These are phyloP conservation scores for Osmanthus fragrans DNA, from an alignment of 257 asterid species.

Conservation along the genomic window DNA sequence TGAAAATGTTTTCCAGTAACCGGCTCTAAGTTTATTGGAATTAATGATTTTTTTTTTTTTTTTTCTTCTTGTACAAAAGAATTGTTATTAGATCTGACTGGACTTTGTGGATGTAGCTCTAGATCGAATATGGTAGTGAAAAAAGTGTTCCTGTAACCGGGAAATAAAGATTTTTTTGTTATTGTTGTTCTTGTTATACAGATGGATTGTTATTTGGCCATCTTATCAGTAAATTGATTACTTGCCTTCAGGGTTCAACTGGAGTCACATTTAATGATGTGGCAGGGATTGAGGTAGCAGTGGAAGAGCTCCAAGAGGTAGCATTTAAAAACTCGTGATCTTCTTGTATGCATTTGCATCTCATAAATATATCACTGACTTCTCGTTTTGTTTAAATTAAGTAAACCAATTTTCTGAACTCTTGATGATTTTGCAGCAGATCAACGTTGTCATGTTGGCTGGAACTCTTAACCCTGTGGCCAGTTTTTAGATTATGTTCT, in stretches of 20 bases:
- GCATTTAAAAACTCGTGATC: not conserved
- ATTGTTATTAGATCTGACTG: no score
- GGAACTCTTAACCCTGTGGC: not conserved
- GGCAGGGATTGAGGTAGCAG: conserved; percentile 98
- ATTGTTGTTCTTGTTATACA: no score
- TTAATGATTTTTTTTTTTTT: no score
- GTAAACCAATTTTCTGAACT: not conserved
- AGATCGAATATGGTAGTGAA: no score
- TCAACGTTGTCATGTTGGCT: not conserved
- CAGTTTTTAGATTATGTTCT: conserved; percentile 15
- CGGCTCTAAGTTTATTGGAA: no score
- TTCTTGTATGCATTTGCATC: conserved; percentile 10
- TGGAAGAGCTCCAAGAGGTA: conserved; percentile 99
- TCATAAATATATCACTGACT: not conserved
- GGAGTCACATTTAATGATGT: conserved; percentile 89
- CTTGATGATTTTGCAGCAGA: not conserved
- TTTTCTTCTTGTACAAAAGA: no score
- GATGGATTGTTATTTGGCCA: conserved; percentile 13
- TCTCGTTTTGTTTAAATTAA: not conserved
- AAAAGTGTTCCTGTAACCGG: no score
- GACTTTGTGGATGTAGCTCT: no score
- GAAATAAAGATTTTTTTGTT: no score
- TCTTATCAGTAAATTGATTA: conserved; percentile 23
- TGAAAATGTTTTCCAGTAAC: no score
- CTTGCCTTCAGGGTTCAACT: conserved; percentile 73